Evolutionary conservation across 345 rosid genomes (phyloP).

Genomic region (Pugionium cornutum): DNA sequence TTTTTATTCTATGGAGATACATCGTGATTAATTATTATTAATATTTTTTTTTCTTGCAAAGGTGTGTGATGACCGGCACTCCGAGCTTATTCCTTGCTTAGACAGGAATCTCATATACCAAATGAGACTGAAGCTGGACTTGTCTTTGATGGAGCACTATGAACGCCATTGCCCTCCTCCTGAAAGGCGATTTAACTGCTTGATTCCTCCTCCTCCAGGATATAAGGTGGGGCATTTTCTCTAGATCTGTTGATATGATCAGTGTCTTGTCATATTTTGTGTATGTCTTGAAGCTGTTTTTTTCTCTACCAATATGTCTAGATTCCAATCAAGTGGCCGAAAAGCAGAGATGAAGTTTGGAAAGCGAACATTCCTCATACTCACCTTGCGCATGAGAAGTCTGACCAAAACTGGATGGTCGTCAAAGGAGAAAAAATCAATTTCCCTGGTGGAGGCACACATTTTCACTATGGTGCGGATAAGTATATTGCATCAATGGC

Average conservation of each 20-base stretch:
- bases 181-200: conserved; percentile 89
- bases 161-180: conserved; percentile 97
- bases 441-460: conserved; percentile 99
- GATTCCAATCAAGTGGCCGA: conserved; percentile 98
- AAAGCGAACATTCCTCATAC: conserved; percentile 98
- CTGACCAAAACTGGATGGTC: conserved; percentile 99
- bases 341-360: conserved; percentile 99
- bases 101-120: conserved; percentile 90
- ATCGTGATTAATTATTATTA: neutral
- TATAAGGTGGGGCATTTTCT: conserved; percentile 58
- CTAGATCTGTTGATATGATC: neutral
- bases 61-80: conserved; percentile 96
- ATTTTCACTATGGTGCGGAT: conserved; percentile 98
- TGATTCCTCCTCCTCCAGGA: conserved; percentile 96
- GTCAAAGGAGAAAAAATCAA: conserved; percentile 87
- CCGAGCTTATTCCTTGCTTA: conserved; percentile 94
- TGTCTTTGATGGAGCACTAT: conserved; percentile 96
- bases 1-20: neutral
- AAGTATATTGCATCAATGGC: conserved; percentile 95
- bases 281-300: conserved; percentile 5
- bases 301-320: conserved; percentile 33
- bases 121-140: conserved; percentile 84
- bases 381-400: conserved; percentile 96
- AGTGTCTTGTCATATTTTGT: neutral
- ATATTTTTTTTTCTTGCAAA: conserved; percentile 28